A percentile compares a stretch with the other conserved stretches of the same genome.
Conservation (phyloP, 371 early-diverging fungal species). For the Saksenaea vasiformis region DNA sequence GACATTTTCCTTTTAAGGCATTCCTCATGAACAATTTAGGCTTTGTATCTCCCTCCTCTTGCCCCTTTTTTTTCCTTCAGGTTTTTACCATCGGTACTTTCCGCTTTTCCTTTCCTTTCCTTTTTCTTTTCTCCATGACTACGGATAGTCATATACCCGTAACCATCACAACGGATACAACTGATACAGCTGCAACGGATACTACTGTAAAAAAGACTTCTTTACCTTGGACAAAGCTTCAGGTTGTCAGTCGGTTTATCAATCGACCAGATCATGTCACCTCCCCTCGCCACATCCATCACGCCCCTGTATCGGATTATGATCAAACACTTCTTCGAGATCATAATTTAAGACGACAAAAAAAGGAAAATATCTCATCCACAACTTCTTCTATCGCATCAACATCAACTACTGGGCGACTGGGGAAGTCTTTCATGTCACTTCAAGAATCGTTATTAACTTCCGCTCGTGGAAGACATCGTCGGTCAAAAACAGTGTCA, state of each 20-base stretch:
- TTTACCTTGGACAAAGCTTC: slow-evolving; percentile 12
- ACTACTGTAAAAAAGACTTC: not conserved
- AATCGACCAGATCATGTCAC: not conserved
- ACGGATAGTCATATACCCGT: not conserved
- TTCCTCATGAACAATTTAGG: not conserved
- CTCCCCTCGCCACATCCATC: not conserved
- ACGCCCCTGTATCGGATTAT: not conserved
- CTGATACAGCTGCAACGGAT: too few relatives aligned
- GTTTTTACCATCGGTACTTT: not conserved
- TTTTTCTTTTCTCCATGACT: not conserved
- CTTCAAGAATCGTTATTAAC: not conserved
- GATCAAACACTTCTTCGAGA: slow-evolving; percentile 4
- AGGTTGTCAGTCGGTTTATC: slow-evolving; percentile 10
- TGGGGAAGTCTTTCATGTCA: not conserved
- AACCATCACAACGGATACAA: not conserved
- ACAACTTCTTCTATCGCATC: not conserved
- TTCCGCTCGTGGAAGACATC: not conserved
- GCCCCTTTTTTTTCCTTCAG: not conserved
- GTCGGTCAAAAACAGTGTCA: not conserved
- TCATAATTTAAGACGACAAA: not conserved
- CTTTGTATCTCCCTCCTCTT: not conserved
- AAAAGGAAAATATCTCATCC: not conserved
- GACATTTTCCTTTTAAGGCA: not conserved
- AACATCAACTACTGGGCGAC: not conserved
- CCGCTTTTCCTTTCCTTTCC: not conserved